A percentile compares a stretch with the other conserved stretches of the same genome.
phyloP scores from a whole-genome alignment of 768 basidiomycete species.

The Boletus sensibilis region DNA sequence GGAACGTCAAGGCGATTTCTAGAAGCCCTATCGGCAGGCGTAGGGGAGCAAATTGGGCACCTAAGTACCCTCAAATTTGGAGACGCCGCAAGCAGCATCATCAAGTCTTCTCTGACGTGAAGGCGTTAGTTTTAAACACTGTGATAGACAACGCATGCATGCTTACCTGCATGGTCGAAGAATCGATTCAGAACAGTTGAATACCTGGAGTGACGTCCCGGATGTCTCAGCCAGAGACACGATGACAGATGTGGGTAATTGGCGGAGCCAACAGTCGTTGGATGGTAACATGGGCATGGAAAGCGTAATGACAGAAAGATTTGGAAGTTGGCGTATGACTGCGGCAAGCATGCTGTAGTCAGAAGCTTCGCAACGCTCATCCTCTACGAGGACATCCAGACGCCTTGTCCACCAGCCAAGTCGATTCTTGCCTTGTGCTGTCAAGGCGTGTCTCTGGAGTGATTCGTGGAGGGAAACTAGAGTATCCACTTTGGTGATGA shows the following conservation, averaged over 20 bases:
- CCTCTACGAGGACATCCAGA: constrained; percentile 25
- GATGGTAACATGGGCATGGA: constrained; percentile 29
- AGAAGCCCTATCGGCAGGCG: constrained; percentile 21
- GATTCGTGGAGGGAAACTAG: constrained; percentile 17
- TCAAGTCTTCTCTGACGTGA: constrained; percentile 27
- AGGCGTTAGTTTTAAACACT: background rate
- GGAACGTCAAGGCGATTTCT: constrained; percentile 22
- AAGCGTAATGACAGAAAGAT: constrained; percentile 24
- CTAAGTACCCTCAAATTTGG: constrained; percentile 29
- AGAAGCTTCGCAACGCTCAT: constrained; percentile 26
- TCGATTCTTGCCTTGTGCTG: constrained; percentile 1
- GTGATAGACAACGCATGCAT: background rate
- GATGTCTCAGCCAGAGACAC: constrained; percentile 27
- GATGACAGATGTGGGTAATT: constrained; percentile 23
- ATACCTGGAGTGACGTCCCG: constrained; percentile 25
- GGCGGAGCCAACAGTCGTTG: constrained; percentile 28
- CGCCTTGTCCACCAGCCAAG: constrained; percentile 30
- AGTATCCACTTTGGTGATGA: constrained; percentile 19
- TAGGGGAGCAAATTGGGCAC: constrained; percentile 29
- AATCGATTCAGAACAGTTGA: constrained; percentile 32
- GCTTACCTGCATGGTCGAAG: constrained; percentile 31
- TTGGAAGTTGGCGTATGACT: constrained; percentile 26
- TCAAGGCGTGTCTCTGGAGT: constrained; percentile 9
- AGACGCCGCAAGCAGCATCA: constrained; percentile 25
- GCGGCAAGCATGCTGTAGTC: constrained; percentile 25